Evolutionary conservation across 331 rosid species (phyloP), one percentile per base, ranked within the genome.

Genomic region (Rhamnella rubrinervis): DNA sequence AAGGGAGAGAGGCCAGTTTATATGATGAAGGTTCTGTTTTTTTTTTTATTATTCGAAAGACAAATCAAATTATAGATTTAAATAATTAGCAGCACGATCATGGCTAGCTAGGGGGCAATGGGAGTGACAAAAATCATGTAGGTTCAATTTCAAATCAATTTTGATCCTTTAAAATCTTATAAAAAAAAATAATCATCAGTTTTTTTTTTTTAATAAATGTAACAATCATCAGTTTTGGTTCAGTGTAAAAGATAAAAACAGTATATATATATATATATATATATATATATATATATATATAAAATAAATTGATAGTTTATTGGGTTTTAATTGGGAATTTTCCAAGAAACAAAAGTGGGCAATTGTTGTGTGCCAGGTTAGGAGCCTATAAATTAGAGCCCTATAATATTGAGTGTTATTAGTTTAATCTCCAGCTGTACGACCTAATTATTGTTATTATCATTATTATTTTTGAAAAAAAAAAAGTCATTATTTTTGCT

Each of bases 381-480:
- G 65, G 51, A 72, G 61, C 83, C 74, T 40, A 52, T 78, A 61
- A 75, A 80, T 77, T 69, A 75, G 80, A 61, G 75, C 72, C 72
- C 76, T 67, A 67, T 68, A 66, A 80, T 41, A n/a, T 17, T 71
- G 26, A 67, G 52, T 71, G 47, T 67, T 31, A 31, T 67, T 31
- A 31, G 35, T 3, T 2, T 26, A 4, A 76, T 47, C 23, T 73
- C 90, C 93, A 85, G 87, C 88, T 88, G 87, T 65, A 56, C 35
- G 53, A 75, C 11, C 31, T 20, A 23, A 23, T 23, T 23, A 23
- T 23, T 31, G 4, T 3, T 31, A 31, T 31, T 2, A 31, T 63
- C 38, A 16, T 57, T 35, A 0, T 6, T 37, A n/a, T 70, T 65
- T 25, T 37, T 23, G 7, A 25, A 35, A 7, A 7, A 3, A 46